phyloP scores from a whole-genome alignment of 768 basidiomycete genomes.

The Auriscalpium vulgare region DNA sequence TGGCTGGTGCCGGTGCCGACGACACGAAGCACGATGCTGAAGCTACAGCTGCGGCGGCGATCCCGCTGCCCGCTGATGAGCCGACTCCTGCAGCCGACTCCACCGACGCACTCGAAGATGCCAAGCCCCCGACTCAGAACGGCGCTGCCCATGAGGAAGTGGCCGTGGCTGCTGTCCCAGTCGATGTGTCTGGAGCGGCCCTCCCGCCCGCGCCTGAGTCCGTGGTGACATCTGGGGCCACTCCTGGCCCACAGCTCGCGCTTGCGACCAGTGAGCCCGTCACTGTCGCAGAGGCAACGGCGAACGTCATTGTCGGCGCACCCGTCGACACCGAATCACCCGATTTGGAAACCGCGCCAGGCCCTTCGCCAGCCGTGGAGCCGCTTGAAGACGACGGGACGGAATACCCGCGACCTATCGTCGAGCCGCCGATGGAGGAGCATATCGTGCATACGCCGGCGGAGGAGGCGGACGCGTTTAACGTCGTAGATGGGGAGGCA shows the following conservation, averaged over 20 bases:
- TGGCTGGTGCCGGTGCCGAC: constrained; percentile 14
- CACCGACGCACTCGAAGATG: background rate
- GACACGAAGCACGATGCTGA: constrained; percentile 9
- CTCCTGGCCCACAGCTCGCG: constrained; percentile 22
- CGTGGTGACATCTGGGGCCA: constrained; percentile 22
- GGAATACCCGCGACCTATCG: no score
- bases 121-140: background rate
- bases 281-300: background rate
- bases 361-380: constrained; percentile 1
- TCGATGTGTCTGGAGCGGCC: constrained; percentile 1
- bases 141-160: background rate
- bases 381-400: no score
- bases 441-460: no score
- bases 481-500: no score
- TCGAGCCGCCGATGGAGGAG: no score
- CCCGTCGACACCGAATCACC: background rate
- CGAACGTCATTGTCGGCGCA: background rate
- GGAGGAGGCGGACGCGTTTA: no score
- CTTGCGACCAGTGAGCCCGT: constrained; percentile 24
- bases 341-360: background rate
- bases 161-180: background rate
- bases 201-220: constrained; percentile 24
- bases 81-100: background rate
- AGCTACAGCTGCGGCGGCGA: background rate
- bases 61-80: constrained; percentile 5